Percentiles rank a stretch among this genome's conserved stretches.
These are phyloP conservation scores for Heterobasidion occidentale DNA, from an alignment of 1,284 basidiomycete genomes.

Conservation along the genomic window DNA sequence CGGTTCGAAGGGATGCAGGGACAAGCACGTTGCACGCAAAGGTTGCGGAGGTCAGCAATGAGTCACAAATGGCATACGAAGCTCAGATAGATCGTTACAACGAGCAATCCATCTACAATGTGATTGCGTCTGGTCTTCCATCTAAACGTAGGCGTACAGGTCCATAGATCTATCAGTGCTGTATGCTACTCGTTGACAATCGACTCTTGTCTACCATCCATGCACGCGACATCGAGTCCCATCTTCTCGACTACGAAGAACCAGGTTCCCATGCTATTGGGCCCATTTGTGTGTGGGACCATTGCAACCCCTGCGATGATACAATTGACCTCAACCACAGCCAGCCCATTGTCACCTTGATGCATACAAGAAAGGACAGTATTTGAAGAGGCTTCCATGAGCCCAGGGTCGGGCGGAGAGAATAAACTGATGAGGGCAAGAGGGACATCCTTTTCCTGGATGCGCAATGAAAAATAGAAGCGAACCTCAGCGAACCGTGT, in stretches of 20 bases:
- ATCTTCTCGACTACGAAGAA: not conserved
- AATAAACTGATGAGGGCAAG: not conserved
- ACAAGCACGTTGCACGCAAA: no score
- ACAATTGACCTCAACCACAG: slow-evolving; percentile 11
- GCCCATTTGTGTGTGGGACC: slow-evolving; percentile 7
- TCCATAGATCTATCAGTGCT: no score
- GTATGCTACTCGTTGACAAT: not conserved
- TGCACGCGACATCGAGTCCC: not conserved
- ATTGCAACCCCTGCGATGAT: slow-evolving; percentile 22
- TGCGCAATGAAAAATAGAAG: slow-evolving; percentile 16
- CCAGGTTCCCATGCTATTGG: not conserved
- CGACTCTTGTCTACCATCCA: not conserved
- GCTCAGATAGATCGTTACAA: no score
- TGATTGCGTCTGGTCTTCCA: no score
- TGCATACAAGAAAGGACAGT: slow-evolving; percentile 17
- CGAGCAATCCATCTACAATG: no score
- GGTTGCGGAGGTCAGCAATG: no score
- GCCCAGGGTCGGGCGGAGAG: slow-evolving; percentile 9
- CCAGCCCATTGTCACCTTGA: slow-evolving; percentile 9
- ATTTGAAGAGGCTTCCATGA: slow-evolving; percentile 11
- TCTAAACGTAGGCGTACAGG: no score
- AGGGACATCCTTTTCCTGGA: not conserved
- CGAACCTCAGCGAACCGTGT: slow-evolving; percentile 15
- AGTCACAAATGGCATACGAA: no score
- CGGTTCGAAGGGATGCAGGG: no score